These are phyloP conservation scores for Phycomyces nitens DNA, from an alignment of 192 early-diverging fungal species.

Conservation along the genomic window DNA sequence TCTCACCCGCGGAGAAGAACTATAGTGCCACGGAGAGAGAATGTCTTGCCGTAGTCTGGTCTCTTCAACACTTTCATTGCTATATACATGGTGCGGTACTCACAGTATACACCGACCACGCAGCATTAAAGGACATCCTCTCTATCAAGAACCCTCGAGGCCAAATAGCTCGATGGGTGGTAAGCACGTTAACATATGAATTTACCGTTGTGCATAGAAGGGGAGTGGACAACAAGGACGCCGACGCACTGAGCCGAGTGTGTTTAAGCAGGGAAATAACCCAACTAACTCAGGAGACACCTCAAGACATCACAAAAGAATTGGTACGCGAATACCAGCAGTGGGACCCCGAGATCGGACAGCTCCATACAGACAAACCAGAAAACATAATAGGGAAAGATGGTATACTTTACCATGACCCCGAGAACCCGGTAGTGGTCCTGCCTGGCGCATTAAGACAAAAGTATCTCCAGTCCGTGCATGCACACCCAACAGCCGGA, in stretches of 20 bases:
- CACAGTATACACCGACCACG: constrained; percentile 28
- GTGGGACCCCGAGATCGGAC: background rate
- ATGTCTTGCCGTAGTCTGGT: constrained; percentile 25
- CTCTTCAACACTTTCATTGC: constrained; percentile 20
- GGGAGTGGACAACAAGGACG: background rate
- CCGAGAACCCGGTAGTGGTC: too few relatives aligned
- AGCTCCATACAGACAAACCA: too few relatives aligned
- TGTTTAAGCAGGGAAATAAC: too few relatives aligned
- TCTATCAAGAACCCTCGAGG: constrained; percentile 17
- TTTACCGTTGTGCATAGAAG: background rate
- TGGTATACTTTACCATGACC: too few relatives aligned
- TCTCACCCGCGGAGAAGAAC: constrained; percentile 23
- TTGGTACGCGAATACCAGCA: background rate
- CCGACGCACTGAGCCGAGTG: background rate
- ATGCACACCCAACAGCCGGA: too few relatives aligned
- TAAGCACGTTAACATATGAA: background rate
- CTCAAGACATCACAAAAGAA: background rate
- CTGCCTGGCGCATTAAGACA: too few relatives aligned
- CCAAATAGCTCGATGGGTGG: constrained; percentile 35
- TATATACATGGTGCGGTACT: constrained; percentile 29
- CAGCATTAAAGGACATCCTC: constrained; percentile 31
- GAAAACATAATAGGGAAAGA: too few relatives aligned
- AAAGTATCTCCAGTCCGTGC: too few relatives aligned
- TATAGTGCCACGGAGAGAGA: constrained; percentile 38
- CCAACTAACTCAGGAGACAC: background rate